Base-by-base conservation (phyloP, 106 monocot species). In the Allium fistulosum region DNA sequence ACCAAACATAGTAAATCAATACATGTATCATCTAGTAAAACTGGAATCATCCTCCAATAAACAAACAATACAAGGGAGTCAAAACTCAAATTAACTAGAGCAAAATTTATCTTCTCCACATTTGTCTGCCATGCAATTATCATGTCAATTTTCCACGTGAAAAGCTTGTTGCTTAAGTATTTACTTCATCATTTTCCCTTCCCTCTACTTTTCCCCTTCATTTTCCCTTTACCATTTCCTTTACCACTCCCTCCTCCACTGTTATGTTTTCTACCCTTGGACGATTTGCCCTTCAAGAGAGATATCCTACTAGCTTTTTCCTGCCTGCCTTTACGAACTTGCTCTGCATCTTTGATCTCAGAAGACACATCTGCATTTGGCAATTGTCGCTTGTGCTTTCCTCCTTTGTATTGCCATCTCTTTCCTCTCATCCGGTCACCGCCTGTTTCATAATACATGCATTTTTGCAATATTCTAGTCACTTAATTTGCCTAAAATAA, bases 291-390 rank as follows among this genome's bases (percentile, higher is more conserved):
- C 68, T 90, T 83, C 72, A 82, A 55, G 14, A 62, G 63, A 14
- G 75, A 16, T 60, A 80, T 69, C 63, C 61, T 85, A 46, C 16
- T 77, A 7, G 81, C 91, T 65, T 91, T 86, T 69, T 88, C 79
- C 76, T 96, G 95, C 58, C 95, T 91, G 6, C 63, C 71, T 78
- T 91, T 91, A 14, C 86, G 79, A 72, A 96, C 81, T 84, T 96
- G 95, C 28, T 96, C 88, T 10, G 81, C 77, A 69, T 88, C 63
- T 78, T 71, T 88, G 13, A 95, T 73, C 75, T 95, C 95, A 46
- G 88, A 86, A 46, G 72, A 78, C 16, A 83, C 81, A 49, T 84
- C 75, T 8, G 91, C 82, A 71, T 95, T 95, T 2, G 91, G 88
- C 58, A 91, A 45, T 0, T 73, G 73, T 52, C 59, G 22, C 1